These are phyloP conservation scores for Reticulascus tulasneorum DNA, from an alignment of 2,329 filamentous ascomycete species.

Conservation along the genomic window DNA sequence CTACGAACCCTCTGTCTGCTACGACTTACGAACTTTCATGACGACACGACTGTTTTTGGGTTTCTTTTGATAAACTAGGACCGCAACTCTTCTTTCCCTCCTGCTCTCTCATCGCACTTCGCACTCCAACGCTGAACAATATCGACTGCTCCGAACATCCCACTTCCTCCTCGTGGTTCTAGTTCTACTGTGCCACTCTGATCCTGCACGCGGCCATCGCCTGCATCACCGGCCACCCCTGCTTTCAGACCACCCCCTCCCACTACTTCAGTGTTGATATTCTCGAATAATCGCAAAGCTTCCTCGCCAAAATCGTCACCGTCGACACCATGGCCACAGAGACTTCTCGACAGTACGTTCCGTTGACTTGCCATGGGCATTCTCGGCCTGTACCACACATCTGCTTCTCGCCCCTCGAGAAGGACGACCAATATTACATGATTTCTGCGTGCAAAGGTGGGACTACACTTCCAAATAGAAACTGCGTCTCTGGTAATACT, in stretches of 20 bases:
- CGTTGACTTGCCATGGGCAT: slow-evolving; percentile 90
- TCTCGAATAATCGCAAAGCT: not conserved
- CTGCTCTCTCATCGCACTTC: too few species aligned
- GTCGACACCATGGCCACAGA: slow-evolving; percentile 8
- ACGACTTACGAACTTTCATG: slow-evolving; percentile 14
- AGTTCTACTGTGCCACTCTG: too few species aligned
- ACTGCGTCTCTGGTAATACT: slow-evolving; percentile 3
- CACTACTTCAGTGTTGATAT: too few species aligned
- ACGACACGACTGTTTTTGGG: slow-evolving; percentile 13
- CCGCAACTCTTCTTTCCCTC: not conserved
- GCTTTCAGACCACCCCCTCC: too few species aligned
- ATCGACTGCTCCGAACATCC: too few species aligned
- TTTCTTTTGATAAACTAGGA: slow-evolving; percentile 5
- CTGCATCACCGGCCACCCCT: too few species aligned
- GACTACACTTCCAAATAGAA: slow-evolving; percentile 13
- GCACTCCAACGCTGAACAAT: too few species aligned
- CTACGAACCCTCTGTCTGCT: too few species aligned
- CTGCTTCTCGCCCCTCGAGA: slow-evolving; percentile 79
- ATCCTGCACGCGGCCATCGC: too few species aligned
- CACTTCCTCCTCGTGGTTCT: too few species aligned
- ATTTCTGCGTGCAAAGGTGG: slow-evolving; percentile 89
- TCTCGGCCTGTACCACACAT: slow-evolving; percentile 89
- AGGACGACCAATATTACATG: slow-evolving; percentile 83
- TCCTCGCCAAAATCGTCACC: not conserved
- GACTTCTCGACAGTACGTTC: slow-evolving; percentile 61